Base-by-base conservation (phyloP, 257 asterid species). In the Cinchona pubescens region DNA sequence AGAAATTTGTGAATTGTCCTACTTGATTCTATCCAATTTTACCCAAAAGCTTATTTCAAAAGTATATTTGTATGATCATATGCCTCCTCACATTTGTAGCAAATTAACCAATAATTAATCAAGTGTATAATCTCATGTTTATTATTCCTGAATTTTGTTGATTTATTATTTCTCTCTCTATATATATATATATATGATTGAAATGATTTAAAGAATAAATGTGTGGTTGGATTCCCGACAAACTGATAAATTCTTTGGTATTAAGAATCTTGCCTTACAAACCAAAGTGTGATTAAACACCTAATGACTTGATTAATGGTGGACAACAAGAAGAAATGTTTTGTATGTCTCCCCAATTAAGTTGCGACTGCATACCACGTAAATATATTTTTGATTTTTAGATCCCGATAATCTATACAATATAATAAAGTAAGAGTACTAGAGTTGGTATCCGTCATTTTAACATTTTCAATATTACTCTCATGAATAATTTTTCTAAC, bases 91-190 rank as follows among this genome's bases (percentile, higher is more conserved):
- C 69, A 48, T 63, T 49, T 77, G 64, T 45, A 58, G 72, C 78
- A 42, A 69, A 73, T 53, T 65, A 63, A 67, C 73, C 79, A 79
- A 76, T 77, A 48, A 78, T 76, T 67, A 72, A 69, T 74, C 37
- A 60, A 12, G 66, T 77, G 73, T 19, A 66, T 53, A 60, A 72
- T 18, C 56, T 34, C 7, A 32, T n/a, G 65, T 35, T 15, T 27
- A 34, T 40, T 53, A 35, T 40, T 40, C 7, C 56, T 16, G 27
- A 48, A 32, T 43, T 9, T 59, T 23, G 11, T 34, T 58, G 27
- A 11, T 51, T 2, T 21, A n/a, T 42, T 8, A n/a, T n/a, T n/a
- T n/a, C n/a, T n/a, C n/a, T n/a, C n/a, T n/a, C n/a, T n/a, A n/a
- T n/a, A n/a, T n/a, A n/a, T n/a, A n/a, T n/a, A n/a, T n/a, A n/a